Percentiles rank a stretch among this genome's conserved stretches.
Conservation (phyloP, 805 yeast genomes). For the Priceomyces medius region DNA sequence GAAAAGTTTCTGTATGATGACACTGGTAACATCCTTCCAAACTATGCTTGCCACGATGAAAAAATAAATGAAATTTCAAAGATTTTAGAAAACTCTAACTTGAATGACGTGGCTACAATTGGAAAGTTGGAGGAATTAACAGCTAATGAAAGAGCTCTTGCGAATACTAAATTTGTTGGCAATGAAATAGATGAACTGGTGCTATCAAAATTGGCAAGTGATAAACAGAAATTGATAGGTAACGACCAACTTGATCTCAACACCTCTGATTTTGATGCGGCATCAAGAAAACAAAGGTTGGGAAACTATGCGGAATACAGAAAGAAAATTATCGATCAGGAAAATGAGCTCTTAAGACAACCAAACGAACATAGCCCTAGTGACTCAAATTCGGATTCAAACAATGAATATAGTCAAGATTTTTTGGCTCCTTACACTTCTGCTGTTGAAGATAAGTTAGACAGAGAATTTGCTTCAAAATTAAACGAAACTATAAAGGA, state of each 20-base stretch:
- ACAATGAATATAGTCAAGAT: constrained; percentile 18
- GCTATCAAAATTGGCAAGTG: constrained; percentile 30
- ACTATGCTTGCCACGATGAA: constrained; percentile 48
- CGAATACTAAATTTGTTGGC: constrained; percentile 52
- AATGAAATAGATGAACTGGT: constrained; percentile 31
- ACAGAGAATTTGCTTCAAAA: constrained; percentile 55
- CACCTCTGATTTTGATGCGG: constrained; percentile 46
- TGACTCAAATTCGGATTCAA: constrained; percentile 5
- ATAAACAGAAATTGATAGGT: constrained; percentile 43
- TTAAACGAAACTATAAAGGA: constrained; percentile 53
- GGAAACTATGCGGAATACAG: constrained; percentile 60
- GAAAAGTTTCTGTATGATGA: constrained; percentile 59
- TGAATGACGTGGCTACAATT: constrained; percentile 47
- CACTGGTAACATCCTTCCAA: constrained; percentile 58
- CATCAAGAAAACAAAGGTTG: constrained; percentile 48
- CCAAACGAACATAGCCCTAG: constrained; percentile 9
- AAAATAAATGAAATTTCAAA: constrained; percentile 38
- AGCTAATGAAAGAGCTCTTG: constrained; percentile 59
- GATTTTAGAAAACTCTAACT: constrained; percentile 38
- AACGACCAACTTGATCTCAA: constrained; percentile 43
- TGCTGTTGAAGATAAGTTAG: constrained; percentile 63
- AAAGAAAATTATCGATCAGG: constrained; percentile 59
- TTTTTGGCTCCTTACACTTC: constrained; percentile 65
- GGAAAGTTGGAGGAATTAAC: constrained; percentile 54
- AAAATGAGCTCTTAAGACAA: constrained; percentile 31